Evolutionary conservation across 2,329 filamentous ascomycete species (phyloP), one percentile per base, ranked within the genome.

Genomic region (Cladobotryum protrusum): DNA sequence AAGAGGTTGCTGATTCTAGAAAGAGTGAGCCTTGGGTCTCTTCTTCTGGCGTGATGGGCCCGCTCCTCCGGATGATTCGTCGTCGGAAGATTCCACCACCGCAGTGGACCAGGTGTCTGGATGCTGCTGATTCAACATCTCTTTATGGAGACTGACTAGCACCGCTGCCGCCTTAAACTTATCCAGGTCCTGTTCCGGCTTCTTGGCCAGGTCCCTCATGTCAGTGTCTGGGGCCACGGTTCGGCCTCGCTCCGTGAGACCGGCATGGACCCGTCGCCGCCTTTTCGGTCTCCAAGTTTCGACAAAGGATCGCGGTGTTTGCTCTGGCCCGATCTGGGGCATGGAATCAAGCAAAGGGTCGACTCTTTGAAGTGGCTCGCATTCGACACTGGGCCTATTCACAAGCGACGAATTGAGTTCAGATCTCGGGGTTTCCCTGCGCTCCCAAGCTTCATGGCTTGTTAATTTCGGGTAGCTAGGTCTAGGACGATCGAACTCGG

Each of bases 101-200:
- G 18, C 17, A 4, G 52, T 14, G 4, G 41, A 33, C 29, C 41
- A 20, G 13, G 4, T 3, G 6, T 13, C 45, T 12, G 34, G 34
- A 13, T 29, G 15, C 36, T 47, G 43, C 45, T 40, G 34, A 4
- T 14, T 14, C 7, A 24, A 9, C 14, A 20, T 8, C 5, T 55
- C 54, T 19, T 35, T 43, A 3, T 51, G 50, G 11, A 57, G 20
- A 11, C 52, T 52, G 37, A 57, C 33, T 17, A 57, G 47, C 5
- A 45, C 50, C 11, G 29, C 52, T 0, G 56, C 56, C 9, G 53
- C 56, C n/a, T 41, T 49, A 18, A 50, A 47, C 1, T 47, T 40
- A 9, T 52, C 50, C 24, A 49, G 15, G 13, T 52, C 50, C 14
- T 41, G 39, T 15, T 35, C 41, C 3, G 34, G 40, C 13, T 9